Percentiles rank a stretch among this genome's conserved stretches.
Conservation (phyloP, 805 yeast genomes). For the Debaryomyces castellii region DNA sequence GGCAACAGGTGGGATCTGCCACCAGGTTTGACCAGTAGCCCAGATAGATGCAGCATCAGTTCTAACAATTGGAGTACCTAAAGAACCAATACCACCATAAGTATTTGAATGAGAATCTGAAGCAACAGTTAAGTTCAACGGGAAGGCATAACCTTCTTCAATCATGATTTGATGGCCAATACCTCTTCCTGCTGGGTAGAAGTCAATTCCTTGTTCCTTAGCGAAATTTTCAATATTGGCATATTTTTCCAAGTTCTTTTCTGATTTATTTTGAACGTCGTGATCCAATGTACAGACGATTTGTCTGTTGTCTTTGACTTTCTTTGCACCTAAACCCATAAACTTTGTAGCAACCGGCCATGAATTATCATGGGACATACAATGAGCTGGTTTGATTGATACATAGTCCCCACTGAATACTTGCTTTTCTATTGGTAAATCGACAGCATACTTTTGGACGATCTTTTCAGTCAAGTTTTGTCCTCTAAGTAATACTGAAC, state of each 20-base stretch:
- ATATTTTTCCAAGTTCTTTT: slow-evolving; percentile 86
- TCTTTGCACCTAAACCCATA: slow-evolving; percentile 88
- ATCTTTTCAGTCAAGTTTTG: slow-evolving; percentile 96
- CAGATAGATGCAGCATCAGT: slow-evolving; percentile 99
- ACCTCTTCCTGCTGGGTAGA: slow-evolving; percentile 98
- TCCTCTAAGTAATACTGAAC: slow-evolving; percentile 32
- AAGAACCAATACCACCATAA: slow-evolving; percentile 93
- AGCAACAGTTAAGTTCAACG: slow-evolving; percentile 89
- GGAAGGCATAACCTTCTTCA: slow-evolving; percentile 98
- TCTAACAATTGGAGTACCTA: slow-evolving; percentile 97
- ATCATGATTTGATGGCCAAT: slow-evolving; percentile 99
- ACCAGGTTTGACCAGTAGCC: slow-evolving; percentile 99
- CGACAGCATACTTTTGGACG: slow-evolving; percentile 90
- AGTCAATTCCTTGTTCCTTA: slow-evolving; percentile 85
- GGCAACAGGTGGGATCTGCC: slow-evolving; percentile 99
- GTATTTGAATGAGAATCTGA: slow-evolving; percentile 98
- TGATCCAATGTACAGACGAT: slow-evolving; percentile 96
- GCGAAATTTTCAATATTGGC: slow-evolving; percentile 88
- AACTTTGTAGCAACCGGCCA: slow-evolving; percentile 99
- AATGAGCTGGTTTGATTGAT: slow-evolving; percentile 90
- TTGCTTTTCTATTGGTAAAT: slow-evolving; percentile 67
- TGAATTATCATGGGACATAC: slow-evolving; percentile 98
- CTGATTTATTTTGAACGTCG: slow-evolving; percentile 92
- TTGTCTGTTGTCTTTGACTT: slow-evolving; percentile 82
- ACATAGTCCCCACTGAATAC: slow-evolving; percentile 94